Evolutionary conservation across 495 filamentous ascomycete species (phyloP).

Genomic region (Achaetomiella virescens): DNA sequence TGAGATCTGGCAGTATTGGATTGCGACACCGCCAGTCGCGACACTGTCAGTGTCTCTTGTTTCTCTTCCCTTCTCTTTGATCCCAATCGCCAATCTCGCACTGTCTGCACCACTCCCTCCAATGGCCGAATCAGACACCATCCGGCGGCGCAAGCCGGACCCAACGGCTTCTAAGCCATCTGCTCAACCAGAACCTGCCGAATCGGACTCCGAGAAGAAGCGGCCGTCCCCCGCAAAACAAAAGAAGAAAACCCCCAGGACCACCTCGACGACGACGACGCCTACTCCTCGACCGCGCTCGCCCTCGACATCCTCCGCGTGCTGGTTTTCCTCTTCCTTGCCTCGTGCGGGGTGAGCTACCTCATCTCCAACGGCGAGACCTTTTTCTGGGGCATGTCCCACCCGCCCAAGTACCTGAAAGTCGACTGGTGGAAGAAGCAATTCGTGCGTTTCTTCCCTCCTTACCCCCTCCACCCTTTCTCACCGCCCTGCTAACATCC

Average conservation of each 20-base stretch:
- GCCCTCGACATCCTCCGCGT: conserved; percentile 72
- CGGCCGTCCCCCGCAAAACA: conserved; percentile 10
- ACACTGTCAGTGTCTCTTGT: no score
- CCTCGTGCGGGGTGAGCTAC: conserved; percentile 68
- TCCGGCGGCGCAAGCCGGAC: conserved; percentile 30
- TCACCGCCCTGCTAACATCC: background rate
- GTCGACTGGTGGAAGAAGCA: conserved; percentile 56
- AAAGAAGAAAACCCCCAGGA: conserved; percentile 19
- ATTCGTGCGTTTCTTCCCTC: conserved; percentile 44
- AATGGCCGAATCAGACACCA: conserved; percentile 24
- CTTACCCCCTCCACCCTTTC: background rate
- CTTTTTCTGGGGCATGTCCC: conserved; percentile 46
- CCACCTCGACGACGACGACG: conserved; percentile 36
- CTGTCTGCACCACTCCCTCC: background rate
- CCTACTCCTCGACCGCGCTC: conserved; percentile 32
- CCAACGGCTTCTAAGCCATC: conserved; percentile 5
- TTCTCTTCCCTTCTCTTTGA: background rate
- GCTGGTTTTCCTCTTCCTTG: conserved; percentile 59
- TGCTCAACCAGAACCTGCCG: conserved; percentile 10
- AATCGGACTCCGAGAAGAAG: conserved; percentile 4
- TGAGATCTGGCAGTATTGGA: conserved; percentile 12
- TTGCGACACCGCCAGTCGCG: background rate
- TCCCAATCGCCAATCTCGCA: background rate
- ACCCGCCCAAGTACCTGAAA: conserved; percentile 63
- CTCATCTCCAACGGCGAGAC: conserved; percentile 67